Evolutionary conservation across 2,329 filamentous ascomycete genomes (phyloP).

Genomic region (Teratosphaeria viscida): DNA sequence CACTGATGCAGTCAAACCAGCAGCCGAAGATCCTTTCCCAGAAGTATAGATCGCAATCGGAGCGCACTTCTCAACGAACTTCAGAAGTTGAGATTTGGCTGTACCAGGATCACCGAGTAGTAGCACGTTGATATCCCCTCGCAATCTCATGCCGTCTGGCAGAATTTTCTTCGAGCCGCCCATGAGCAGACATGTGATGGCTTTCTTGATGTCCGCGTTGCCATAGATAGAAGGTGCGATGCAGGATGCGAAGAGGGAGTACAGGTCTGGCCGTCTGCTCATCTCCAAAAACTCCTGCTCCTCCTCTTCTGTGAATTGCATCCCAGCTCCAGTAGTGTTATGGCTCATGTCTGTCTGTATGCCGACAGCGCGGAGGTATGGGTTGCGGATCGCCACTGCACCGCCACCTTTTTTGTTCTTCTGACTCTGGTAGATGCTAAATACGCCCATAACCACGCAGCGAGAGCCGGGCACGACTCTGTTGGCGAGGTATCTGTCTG

Average conservation of each 20-base stretch:
- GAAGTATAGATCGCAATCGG: slow-evolving; percentile 98
- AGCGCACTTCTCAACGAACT: slow-evolving; percentile 93
- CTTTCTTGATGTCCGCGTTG: slow-evolving; percentile 92
- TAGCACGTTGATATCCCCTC: slow-evolving; percentile 96
- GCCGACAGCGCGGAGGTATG: slow-evolving; percentile 85
- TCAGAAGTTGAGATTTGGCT: slow-evolving; percentile 91
- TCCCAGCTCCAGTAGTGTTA: slow-evolving; percentile 58
- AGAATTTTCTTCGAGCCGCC: slow-evolving; percentile 97
- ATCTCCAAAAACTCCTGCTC: slow-evolving; percentile 93
- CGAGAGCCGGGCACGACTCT: slow-evolving; percentile 88
- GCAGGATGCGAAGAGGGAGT: slow-evolving; percentile 77
- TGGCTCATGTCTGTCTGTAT: slow-evolving; percentile 86
- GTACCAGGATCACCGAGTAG: slow-evolving; percentile 96
- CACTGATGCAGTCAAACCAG: slow-evolving; percentile 93
- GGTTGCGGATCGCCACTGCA: slow-evolving; percentile 89
- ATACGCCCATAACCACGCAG: slow-evolving; percentile 93
- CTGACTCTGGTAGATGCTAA: slow-evolving; percentile 84
- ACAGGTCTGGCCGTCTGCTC: slow-evolving; percentile 84
- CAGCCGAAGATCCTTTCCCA: slow-evolving; percentile 93
- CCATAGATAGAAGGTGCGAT: slow-evolving; percentile 97
- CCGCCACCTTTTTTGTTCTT: slow-evolving; percentile 74
- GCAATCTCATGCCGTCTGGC: slow-evolving; percentile 91
- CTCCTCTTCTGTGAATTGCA: slow-evolving; percentile 84
- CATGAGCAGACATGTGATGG: slow-evolving; percentile 84
- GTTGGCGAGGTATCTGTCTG: slow-evolving; percentile 93